Base-by-base conservation (phyloP, 257 asterid genomes). In the Salvia miltiorrhiza region DNA sequence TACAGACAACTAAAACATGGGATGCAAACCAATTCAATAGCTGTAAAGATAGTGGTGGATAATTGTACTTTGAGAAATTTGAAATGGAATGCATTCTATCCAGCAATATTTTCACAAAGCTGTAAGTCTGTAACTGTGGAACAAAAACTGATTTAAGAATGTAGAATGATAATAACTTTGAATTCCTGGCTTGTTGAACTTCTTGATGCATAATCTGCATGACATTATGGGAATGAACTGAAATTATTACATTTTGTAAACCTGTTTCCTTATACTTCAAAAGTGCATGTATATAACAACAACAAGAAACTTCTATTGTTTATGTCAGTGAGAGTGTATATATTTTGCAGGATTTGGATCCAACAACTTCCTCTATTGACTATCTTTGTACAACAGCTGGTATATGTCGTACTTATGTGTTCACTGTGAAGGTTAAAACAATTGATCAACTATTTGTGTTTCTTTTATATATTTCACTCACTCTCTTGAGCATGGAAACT, bases 341-440 rank as follows among this genome's bases (percentile, higher is more conserved):
- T 73, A 72, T 80, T 83, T 76, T 79, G 71, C 93, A 94, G 97
- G 97, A 87, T 78, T 74, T 80, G 85, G 99, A 94, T 77, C 87
- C 93, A 5, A 57, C 63, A 33, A 85, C 97, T 76, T 91, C 99
- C 26, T 75, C 87, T 5, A 84, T 94, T 65, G 93, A 89, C 55
- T 94, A 94, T 80, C 84, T 73, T 43, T 94, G 96, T 88, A 86
- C 95, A 70, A 91, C 98, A 62, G 97, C 98, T 76, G 99, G 99
- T 94, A 91, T 71, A 75, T 63, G 62, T 54, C 84, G 54, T 76
- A 70, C 78, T 85, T 85, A 53, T 75, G 53, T 76, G 56, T 76
- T 63, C 71, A 69, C 28, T 67, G 35, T 65, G 54, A 72, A 67
- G 76, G 73, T 62, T 59, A 48, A 44, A 69, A 56, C 56, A 44